Evolutionary conservation across 176 grass and related monocot species (phyloP).

Genomic region (Oryza longistaminata): DNA sequence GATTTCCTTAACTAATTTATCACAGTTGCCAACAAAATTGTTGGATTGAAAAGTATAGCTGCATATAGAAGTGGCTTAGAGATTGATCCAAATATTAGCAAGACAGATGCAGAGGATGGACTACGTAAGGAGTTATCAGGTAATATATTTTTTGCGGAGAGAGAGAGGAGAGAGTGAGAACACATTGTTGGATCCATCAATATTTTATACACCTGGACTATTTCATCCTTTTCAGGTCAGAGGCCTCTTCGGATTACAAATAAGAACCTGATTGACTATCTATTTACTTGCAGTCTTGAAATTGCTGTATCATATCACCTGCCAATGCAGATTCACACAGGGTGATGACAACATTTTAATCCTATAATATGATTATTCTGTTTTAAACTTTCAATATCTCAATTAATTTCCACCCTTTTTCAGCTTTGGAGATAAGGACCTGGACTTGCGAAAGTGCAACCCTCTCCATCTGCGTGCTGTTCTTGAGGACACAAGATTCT

Average conservation of each 20-base stretch:
- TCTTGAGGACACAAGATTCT: conserved; percentile 88
- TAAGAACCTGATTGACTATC: conserved; percentile 91
- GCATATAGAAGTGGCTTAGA: conserved; percentile 90
- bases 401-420: conserved; percentile 37
- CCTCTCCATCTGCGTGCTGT: conserved; percentile 78
- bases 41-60: conserved; percentile 92
- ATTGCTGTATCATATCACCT: conserved; percentile 56
- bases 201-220: conserved; percentile 15
- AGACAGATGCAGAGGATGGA: conserved; percentile 78
- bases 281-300: conserved; percentile 83
- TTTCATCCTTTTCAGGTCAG: conserved; percentile 65
- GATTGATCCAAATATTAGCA: conserved; percentile 74
- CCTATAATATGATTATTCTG: conserved; percentile 11
- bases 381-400: conserved; percentile 31
- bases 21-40: conserved; percentile 71
- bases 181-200: background rate
- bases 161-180: background rate
- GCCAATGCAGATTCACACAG: conserved; percentile 94
- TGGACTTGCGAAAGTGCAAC: conserved; percentile 84
- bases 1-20: conserved; percentile 53
- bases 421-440: conserved; percentile 96
- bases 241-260: conserved; percentile 74
- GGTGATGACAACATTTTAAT: conserved; percentile 55
- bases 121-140: conserved; percentile 73
- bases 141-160: conserved; percentile 16